A percentile compares a stretch with the other conserved stretches of the same genome.
Conservation (phyloP, 2,329 filamentous ascomycete genomes). For the Aspergillus tanneri region DNA sequence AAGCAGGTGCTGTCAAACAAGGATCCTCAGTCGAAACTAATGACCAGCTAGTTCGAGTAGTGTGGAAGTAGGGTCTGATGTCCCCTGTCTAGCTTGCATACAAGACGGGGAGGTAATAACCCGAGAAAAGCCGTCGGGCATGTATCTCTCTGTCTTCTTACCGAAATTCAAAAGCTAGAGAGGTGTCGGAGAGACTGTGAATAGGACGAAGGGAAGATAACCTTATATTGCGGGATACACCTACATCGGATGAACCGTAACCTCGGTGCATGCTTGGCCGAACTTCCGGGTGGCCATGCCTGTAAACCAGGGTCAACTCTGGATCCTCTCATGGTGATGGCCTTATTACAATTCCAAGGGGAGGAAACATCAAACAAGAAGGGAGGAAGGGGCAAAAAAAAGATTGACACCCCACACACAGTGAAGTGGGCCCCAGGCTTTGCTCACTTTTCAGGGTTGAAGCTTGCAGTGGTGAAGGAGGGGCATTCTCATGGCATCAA, state of each 20-base stretch:
- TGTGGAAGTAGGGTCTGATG: not conserved
- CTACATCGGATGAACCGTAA: constrained; percentile 6
- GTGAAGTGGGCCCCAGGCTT: no score
- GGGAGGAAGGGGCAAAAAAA: no score
- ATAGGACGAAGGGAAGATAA: constrained; percentile 12
- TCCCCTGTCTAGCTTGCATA: not conserved
- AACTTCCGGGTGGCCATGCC: constrained; percentile 15
- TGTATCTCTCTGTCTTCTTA: not conserved
- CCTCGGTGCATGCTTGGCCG: constrained; percentile 13
- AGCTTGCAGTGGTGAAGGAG: no score
- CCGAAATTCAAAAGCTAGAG: not conserved
- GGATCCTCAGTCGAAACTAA: not conserved
- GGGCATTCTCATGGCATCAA: no score
- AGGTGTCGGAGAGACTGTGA: not conserved
- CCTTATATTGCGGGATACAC: not conserved
- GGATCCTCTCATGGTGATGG: not conserved
- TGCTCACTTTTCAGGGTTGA: no score
- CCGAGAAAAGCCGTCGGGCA: not conserved
- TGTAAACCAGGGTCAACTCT: constrained; percentile 1
- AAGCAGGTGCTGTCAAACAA: not conserved
- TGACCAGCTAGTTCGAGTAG: not conserved
- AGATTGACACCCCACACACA: no score
- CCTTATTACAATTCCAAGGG: no score
- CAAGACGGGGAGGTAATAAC: not conserved
- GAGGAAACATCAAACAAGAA: no score